Conservation (phyloP, 345 rosid species). For the Tarenaya hassleriana region DNA sequence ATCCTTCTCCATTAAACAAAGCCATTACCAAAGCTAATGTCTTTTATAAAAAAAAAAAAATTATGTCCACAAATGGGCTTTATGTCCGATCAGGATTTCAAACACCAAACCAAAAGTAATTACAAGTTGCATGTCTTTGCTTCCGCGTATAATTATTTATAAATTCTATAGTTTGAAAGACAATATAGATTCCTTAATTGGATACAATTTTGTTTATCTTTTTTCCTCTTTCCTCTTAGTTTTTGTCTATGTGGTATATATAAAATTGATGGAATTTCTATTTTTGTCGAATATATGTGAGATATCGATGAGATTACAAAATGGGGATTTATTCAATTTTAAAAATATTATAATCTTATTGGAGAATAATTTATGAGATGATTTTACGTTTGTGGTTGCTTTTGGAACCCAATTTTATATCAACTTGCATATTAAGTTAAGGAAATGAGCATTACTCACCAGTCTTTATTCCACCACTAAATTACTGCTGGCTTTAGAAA, state of each 20-base stretch:
- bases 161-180: too few species aligned
- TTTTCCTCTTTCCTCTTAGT: too few species aligned
- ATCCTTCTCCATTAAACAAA: constrained; percentile 31
- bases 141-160: too few species aligned
- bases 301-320: too few species aligned
- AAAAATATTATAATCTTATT: too few species aligned
- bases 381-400: not conserved
- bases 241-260: not conserved
- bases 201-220: too few species aligned
- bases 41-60: not conserved
- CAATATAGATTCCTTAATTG: too few species aligned
- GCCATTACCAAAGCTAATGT: constrained; percentile 17
- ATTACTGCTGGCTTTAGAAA: constrained; percentile 27
- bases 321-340: not conserved
- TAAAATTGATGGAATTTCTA: not conserved
- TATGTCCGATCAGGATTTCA: not conserved
- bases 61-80: constrained; percentile 4
- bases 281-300: too few species aligned
- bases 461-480: constrained; percentile 36
- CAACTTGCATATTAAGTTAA: constrained; percentile 33
- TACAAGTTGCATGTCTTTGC: too few species aligned
- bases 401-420: constrained; percentile 16
- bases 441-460: constrained; percentile 30
- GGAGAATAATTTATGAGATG: too few species aligned
- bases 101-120: too few species aligned